Percentiles rank a stretch among this genome's conserved stretches.
Evolutionary conservation across 805 yeast genomes (phyloP).

Genomic region (Candida maesae): DNA sequence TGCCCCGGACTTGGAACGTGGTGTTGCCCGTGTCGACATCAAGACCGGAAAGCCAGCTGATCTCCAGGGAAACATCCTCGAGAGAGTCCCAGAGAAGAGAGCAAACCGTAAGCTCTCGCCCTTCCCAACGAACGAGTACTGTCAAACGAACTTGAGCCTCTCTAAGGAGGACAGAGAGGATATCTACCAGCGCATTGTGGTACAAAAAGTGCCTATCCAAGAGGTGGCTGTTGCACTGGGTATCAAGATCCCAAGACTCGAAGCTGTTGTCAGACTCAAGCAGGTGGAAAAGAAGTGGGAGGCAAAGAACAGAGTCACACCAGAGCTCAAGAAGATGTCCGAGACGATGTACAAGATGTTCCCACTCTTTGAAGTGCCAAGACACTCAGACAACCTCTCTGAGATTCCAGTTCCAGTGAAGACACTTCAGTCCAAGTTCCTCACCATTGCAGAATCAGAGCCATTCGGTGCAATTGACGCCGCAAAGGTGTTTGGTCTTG

Average conservation of each 20-base stretch:
- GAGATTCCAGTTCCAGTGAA: conserved; percentile 90
- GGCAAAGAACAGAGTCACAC: conserved; percentile 44
- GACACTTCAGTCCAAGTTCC: conserved; percentile 75
- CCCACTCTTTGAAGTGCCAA: conserved; percentile 57
- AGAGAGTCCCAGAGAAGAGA: conserved; percentile 8
- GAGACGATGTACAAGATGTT: conserved; percentile 71
- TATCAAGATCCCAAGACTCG: conserved; percentile 78
- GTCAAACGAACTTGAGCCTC: conserved; percentile 62
- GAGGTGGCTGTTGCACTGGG: conserved; percentile 77
- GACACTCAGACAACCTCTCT: conserved; percentile 69
- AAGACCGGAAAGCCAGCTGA: conserved; percentile 31
- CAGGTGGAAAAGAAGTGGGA: conserved; percentile 62
- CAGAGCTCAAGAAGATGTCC: conserved; percentile 58
- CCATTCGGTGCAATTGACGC: conserved; percentile 97
- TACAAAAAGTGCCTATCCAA: conserved; percentile 55
- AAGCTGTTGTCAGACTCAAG: conserved; percentile 74
- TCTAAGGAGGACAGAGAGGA: conserved; percentile 54
- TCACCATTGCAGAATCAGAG: conserved; percentile 89
- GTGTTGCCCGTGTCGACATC: conserved; percentile 33
- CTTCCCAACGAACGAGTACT: conserved; percentile 71
- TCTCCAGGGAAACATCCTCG: conserved; percentile 17
- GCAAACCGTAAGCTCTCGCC: conserved; percentile 50
- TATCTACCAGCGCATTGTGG: conserved; percentile 53
- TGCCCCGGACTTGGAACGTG: conserved; percentile 47
- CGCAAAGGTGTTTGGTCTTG: conserved; percentile 74